Percentiles rank a stretch among this genome's conserved stretches.
Evolutionary conservation across 768 basidiomycete genomes (phyloP).

Genomic region (Leccinum variicolor): DNA sequence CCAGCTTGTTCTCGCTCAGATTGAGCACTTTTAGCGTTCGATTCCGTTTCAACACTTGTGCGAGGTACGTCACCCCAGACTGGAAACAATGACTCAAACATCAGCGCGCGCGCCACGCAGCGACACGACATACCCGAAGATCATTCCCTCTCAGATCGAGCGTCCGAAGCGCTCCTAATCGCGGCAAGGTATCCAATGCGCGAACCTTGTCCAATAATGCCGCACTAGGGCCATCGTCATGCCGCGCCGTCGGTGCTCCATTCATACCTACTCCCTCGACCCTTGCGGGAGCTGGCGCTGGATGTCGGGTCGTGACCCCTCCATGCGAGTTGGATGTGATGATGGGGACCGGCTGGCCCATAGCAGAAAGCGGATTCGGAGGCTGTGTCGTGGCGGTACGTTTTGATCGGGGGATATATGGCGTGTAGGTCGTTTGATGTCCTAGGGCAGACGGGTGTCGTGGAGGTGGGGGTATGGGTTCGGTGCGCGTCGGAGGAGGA

Average conservation of each 20-base stretch:
- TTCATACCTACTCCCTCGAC: conserved; percentile 1
- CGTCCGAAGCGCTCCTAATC: conserved; percentile 82
- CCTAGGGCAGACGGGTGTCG: conserved; percentile 46
- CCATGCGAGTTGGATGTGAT: conserved; percentile 64
- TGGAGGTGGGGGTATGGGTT: conserved; percentile 45
- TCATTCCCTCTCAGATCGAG: conserved; percentile 85
- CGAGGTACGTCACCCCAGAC: conserved; percentile 83
- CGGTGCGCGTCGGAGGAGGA: conserved; percentile 28
- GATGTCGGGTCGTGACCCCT: conserved; percentile 47
- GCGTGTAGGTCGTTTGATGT: conserved; percentile 75
- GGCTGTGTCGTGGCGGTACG: conserved; percentile 33
- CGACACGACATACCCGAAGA: conserved; percentile 61
- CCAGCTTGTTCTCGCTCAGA: conserved; percentile 91
- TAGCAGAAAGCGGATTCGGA: conserved; percentile 32
- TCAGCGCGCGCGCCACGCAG: neutral
- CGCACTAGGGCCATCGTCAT: neutral
- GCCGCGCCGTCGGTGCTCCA: conserved; percentile 43
- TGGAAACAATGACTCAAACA: conserved; percentile 12
- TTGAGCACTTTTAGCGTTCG: conserved; percentile 93
- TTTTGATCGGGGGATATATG: conserved; percentile 66
- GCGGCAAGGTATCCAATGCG: conserved; percentile 82
- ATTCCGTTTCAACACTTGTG: conserved; percentile 95
- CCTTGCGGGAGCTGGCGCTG: conserved; percentile 8
- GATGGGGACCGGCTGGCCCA: conserved; percentile 55
- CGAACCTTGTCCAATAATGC: conserved; percentile 85